Evolutionary conservation across 495 filamentous ascomycete species (phyloP).

Genomic region (Podospora bellae-mahoneyi): DNA sequence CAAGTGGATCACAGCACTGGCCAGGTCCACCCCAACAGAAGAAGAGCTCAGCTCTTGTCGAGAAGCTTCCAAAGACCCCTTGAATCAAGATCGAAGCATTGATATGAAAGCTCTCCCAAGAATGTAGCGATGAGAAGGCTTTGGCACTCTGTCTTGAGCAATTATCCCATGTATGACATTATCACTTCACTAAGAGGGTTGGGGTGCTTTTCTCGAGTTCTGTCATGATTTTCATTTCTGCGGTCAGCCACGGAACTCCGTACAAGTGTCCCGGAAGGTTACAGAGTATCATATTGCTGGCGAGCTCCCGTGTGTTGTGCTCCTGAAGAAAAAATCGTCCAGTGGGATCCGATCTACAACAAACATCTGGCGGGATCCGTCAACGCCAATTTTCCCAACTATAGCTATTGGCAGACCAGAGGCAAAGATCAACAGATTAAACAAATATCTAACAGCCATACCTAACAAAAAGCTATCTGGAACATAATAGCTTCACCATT

Average conservation of each 20-base stretch:
- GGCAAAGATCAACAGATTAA: too few relatives aligned
- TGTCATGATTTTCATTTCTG: not conserved
- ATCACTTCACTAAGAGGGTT: not conserved
- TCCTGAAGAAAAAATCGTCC: conserved; percentile 10
- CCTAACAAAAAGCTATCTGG: too few relatives aligned
- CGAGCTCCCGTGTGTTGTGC: not conserved
- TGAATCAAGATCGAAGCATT: not conserved
- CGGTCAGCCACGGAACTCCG: not conserved
- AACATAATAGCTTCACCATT: too few relatives aligned
- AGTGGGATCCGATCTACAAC: not conserved
- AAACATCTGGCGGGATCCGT: not conserved
- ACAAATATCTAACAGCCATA: too few relatives aligned
- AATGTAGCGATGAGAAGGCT: not conserved
- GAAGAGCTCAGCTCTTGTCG: not conserved
- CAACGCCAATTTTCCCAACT: not conserved
- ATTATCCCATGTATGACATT: not conserved
- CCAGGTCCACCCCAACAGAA: not conserved
- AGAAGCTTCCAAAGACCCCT: conserved; percentile 6
- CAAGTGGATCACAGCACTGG: conserved; percentile 8
- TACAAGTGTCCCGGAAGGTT: not conserved
- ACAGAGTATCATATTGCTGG: not conserved
- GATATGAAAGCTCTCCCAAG: not conserved
- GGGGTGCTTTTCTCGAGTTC: not conserved
- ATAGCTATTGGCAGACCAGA: too few relatives aligned
- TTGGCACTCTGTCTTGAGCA: not conserved